Evolutionary conservation across 345 rosid species (phyloP).

Genomic region (Leavenworthia alabamica): DNA sequence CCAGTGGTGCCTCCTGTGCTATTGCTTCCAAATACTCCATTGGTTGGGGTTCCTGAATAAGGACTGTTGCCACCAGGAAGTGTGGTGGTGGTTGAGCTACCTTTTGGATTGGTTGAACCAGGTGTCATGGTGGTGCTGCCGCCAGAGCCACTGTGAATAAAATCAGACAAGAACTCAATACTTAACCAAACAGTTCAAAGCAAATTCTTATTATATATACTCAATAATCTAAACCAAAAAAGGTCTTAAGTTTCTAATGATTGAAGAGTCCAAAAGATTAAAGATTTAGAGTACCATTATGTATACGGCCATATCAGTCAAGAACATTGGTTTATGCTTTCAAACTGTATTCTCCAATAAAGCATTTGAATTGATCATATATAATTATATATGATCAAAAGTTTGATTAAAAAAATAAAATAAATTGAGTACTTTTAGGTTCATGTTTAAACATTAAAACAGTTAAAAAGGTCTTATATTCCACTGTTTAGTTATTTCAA

Average conservation of each 20-base stretch:
- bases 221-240: background rate
- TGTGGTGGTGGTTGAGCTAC: constrained; percentile 29
- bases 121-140: constrained; percentile 27
- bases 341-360: constrained; percentile 25
- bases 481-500: background rate
- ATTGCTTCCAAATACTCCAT: constrained; percentile 27
- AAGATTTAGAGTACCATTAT: background rate
- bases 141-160: constrained; percentile 1
- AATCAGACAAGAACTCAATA: background rate
- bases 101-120: constrained; percentile 27
- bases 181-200: background rate
- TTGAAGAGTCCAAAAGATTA: constrained; percentile 3
- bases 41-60: constrained; percentile 24
- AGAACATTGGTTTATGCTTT: constrained; percentile 12
- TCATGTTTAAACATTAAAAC: constrained; percentile 4
- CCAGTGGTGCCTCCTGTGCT: constrained; percentile 20
- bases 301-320: constrained; percentile 20
- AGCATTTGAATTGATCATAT: constrained; percentile 1
- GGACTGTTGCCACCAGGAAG: constrained; percentile 31
- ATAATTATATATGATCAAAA: constrained; percentile 8
- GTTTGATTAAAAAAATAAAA: constrained; percentile 10
- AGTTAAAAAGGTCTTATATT: background rate
- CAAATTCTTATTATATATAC: background rate
- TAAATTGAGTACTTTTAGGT: constrained; percentile 13
- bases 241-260: background rate